Evolutionary conservation across 768 basidiomycete species (phyloP), one percentile per base, ranked within the genome.

Genomic region (Mycena pura): DNA sequence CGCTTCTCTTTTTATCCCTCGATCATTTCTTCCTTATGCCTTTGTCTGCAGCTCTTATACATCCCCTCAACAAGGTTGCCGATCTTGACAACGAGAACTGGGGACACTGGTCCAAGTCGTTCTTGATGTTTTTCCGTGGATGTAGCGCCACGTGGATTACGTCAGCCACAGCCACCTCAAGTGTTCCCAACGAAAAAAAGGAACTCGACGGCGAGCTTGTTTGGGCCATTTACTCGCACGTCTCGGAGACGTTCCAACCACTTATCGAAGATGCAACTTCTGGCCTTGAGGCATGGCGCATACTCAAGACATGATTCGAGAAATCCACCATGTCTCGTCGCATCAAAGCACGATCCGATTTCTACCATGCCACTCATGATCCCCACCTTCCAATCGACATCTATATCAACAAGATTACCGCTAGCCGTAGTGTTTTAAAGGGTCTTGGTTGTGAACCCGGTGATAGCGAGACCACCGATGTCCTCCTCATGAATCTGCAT

Each of bases 401-500:
- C 13, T 41, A 21, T 15, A 41, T 41, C 21, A 41, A 41, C 40
- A 41, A 41, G 19, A 15, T 41, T 6, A 53, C 7, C 17, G 51
- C 34, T 2, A 38, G 21, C 10, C 19, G 32, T n/a, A 53, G 28
- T 7, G 27, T n/a, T 25, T 21, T 53, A 19, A 53, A 53, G 51
- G 51, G 51, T 49, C 50, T 63, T 27, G 48, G 39, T 19, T 62
- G 60, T 22, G 50, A 50, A 14, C 49, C 51, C 25, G 27, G 48
- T 22, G 56, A 63, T 15, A n/a, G 19, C n/a, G 62, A 59, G 40
- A 32, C 51, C 22, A 60, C 32, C 19, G 62, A 59, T 27, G 48
- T 63, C 21, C 47, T 63, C 32, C 62, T 63, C 58, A 59, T 63
- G 21, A 48, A 51, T 22, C 62, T 60, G 17, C 60, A 63, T 39